Conservation (phyloP, 2,329 filamentous ascomycete species). For the Aphanocladium album region DNA sequence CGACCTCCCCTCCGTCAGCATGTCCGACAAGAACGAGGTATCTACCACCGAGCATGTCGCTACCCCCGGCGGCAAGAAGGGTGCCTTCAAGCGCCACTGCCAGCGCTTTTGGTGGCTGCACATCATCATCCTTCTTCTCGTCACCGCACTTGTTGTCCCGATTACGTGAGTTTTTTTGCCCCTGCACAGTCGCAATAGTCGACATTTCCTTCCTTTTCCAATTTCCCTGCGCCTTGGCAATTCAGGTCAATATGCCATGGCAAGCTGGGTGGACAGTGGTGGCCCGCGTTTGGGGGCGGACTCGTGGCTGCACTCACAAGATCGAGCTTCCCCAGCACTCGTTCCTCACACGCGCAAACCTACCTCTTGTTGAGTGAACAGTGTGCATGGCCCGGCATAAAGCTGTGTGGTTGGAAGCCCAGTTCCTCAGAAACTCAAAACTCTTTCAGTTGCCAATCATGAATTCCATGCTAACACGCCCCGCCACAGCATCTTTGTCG, state of each 20-base stretch:
- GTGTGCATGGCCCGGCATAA: too few species aligned
- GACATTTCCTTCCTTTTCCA: neutral
- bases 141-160: conserved; percentile 51
- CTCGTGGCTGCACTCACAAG: neutral
- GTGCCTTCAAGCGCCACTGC: conserved; percentile 42
- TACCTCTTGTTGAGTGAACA: neutral
- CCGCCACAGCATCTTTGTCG: conserved; percentile 49
- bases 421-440: neutral
- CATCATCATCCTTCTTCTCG: conserved; percentile 43
- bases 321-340: neutral
- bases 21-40: conserved; percentile 35
- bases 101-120: conserved; percentile 59
- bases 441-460: neutral
- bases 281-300: neutral
- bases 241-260: neutral
- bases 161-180: conserved; percentile 55
- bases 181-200: neutral
- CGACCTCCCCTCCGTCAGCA: conserved; percentile 18
- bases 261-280: neutral
- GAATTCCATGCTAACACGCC: neutral
- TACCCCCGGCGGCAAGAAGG: conserved; percentile 29
- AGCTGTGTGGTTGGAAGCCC: neutral
- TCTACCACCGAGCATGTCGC: conserved; percentile 31
- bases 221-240: too few species aligned
- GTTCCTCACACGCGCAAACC: neutral